Evolutionary conservation across 306 rosid genomes (phyloP), one percentile per base, ranked within the genome.

Genomic region (Lagenaria siceraria): DNA sequence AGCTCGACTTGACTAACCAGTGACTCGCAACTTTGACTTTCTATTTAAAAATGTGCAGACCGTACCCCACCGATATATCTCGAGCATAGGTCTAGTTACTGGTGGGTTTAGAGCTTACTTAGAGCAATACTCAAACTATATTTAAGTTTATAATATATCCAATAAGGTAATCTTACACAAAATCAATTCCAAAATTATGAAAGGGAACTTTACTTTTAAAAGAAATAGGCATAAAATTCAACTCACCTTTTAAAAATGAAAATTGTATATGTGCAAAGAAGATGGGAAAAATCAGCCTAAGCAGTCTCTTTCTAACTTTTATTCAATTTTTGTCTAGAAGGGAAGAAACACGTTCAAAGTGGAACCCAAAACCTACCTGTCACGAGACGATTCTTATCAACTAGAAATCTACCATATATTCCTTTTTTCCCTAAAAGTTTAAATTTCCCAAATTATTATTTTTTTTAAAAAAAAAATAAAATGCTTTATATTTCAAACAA

Each of bases 361-460:
- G 27, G 27, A 38, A 36, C 49, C 73, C 49, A 14, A 36, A 65
- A 51, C 73, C 51, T 36, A 36, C 49, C 49, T 36, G 17, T 65
- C 73, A 65, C 27, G 17, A 65, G 51, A 10, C 51, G 1, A 65
- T 65, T 36, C 51, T 65, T 36, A 65, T n/a, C 73, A 65, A 65
- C 9, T 65, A 65, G 18, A 65, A 64, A 64, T 64, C 72, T 64
- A 35, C 72, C 72, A 65, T 35, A 65, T 65, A 35, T 65, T 65
- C 49, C 29, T 1, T 27, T 33, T 7, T 17, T 31, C 29, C 33
- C 10, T 8, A 29, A 13, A 6, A 31, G 9, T 29, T 15, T 33
- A 11, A 2, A 3, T 48, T 48, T 15, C 53, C 8, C 22, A 31
- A 62, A 17, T 21, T 8, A 3, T 64, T 35, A 3, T 3, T 35